Percentiles rank a stretch among this genome's conserved stretches.
Conservation (phyloP, 805 yeast species). For the Zygoascus flipseniorum region DNA sequence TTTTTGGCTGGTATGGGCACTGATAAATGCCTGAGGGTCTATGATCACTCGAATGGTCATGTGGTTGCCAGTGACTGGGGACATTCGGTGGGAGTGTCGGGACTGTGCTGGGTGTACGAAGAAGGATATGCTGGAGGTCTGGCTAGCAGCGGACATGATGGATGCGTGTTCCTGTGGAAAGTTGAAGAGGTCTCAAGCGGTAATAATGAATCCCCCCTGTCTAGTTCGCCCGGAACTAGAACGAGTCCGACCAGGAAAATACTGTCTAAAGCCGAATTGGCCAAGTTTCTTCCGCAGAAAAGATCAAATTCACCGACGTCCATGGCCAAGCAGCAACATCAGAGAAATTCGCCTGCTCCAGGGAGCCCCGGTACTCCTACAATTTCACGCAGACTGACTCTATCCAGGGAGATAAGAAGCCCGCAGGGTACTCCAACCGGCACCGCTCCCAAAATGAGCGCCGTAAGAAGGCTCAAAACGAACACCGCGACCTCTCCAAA, state of each 20-base stretch:
- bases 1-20: conserved; percentile 30
- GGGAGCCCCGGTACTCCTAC: neutral
- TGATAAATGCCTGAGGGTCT: conserved; percentile 51
- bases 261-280: conserved; percentile 16
- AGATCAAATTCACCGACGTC: conserved; percentile 2
- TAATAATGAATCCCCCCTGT: neutral
- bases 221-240: neutral
- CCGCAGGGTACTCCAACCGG: neutral
- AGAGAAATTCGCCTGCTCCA: conserved; percentile 1
- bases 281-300: conserved; percentile 8
- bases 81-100: conserved; percentile 44
- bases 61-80: conserved; percentile 50
- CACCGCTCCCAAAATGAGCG: neutral
- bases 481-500: neutral
- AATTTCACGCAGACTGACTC: neutral
- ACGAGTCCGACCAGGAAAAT: conserved; percentile 16
- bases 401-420: neutral
- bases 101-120: conserved; percentile 25
- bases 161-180: conserved; percentile 21
- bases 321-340: neutral
- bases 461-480: neutral
- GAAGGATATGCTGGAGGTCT: neutral
- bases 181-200: neutral
- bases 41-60: conserved; percentile 38
- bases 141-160: conserved; percentile 21